Base-by-base conservation (phyloP, 352 stramenopile genomes). In the Pythium plurisporium region DNA sequence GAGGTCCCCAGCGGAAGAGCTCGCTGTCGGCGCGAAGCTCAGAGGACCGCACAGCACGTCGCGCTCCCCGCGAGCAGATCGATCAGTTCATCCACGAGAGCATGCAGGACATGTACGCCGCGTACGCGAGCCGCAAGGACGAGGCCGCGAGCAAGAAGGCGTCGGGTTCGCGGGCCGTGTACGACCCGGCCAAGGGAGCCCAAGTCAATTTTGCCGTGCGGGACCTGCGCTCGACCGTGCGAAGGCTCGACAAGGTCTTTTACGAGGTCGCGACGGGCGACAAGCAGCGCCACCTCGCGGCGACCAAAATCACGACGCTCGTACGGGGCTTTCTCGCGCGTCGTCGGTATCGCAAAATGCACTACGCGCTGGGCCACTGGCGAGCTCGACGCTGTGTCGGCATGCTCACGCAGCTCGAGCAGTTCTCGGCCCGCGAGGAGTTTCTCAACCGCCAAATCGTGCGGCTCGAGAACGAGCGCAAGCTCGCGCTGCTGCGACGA, bases 161-260 rank as follows among this genome's bases (percentile, higher is more conserved):
- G n/a, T 43, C 36, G 11, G 14, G 6, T 8, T 22, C 14, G 14
- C 5, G 36, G 8, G 59, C 37, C 3, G 25, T 14, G 48, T 55
- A 60, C 43, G 63, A 70, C 27, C 67, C 78, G 8, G 79, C 64
- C 5, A 26, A 60, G 0, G 71, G 75, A 7, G 79, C 79, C 2
- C 71, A 87, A 34, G 69, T 91, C 30, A 83, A 66, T 2, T 68
- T 84, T 46, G 66, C 67, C 4, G 76, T 90, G 19, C 76, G 81
- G 11, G 76, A 84, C 25, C 58, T 92, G 4, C 77, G 79, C 29
- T 83, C 82, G 19, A 87, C 76, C 0, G 67, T 88, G 8, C 76
- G 77, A 2, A 62, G 82, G 2, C 69, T 90, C 8, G 82, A 92
- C 40, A 81, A 81, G 37, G 82, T 90, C 11, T 92, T 90, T 54